Evolutionary conservation across 768 basidiomycete species (phyloP), one percentile per base, ranked within the genome.

Genomic region (Naganishia antarctica): DNA sequence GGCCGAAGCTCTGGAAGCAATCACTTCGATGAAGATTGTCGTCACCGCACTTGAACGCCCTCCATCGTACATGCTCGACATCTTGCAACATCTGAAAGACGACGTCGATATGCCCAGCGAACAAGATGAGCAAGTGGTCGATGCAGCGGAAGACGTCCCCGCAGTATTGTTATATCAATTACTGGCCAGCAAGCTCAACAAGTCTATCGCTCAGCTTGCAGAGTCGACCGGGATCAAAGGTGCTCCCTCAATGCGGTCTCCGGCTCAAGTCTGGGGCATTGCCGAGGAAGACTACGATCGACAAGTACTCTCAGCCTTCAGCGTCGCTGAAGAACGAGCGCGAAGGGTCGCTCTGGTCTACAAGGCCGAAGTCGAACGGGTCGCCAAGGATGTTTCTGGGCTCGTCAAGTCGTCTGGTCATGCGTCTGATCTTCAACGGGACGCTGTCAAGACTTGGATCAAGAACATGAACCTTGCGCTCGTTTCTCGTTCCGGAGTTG

Each of bases 141-240:
- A 77, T 57, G 76, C 76, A 0, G 64, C 72, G 48, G 76, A 77
- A 51, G 76, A 77, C 64, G 41, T 75, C 18, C 74, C 74, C n/a
- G 67, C 73, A 11, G 70, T 77, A 23, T 64, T 70, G 6, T 70
- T 77, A 5, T 72, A 74, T 65, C 67, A 69, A 15, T 37, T 77
- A 5, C 57, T 77, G 2, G 61, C 59, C 28, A 67, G 69, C 13
- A 64, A 68, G 32, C 70, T 72, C 40, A 77, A 76, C 63, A 58
- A 25, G n/a, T 25, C 64, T n/a, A 61, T 41, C 41, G 26, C 4
- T 7, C 18, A 34, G 11, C 26, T 48, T 34, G 29, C 46, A 9
- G 29, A 48, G 3, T 48, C 61, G n/a, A 53, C 28, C 28, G 43
- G 41, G 13, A n/a, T 44, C 25, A 41, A 28, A 29, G 28, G 28